A percentile compares a stretch with the other conserved stretches of the same genome.
These are phyloP conservation scores for Echinosophora koreensis DNA, from an alignment of 306 rosid species.

Conservation along the genomic window DNA sequence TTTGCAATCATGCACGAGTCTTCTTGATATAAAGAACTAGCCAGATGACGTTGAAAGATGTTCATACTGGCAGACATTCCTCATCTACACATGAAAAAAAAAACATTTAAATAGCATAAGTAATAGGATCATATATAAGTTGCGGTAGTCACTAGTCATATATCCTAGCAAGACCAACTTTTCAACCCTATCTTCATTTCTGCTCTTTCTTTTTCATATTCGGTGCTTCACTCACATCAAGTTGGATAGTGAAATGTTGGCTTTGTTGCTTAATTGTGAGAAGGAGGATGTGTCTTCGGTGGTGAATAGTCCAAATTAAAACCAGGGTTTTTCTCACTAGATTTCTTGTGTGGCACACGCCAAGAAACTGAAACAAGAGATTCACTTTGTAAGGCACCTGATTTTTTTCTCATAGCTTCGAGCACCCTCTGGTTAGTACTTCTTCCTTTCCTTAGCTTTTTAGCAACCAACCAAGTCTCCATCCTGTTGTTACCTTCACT, in stretches of 20 bases:
- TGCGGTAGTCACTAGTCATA: neutral
- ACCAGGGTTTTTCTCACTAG: slow-evolving; percentile 58
- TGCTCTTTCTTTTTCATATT: neutral
- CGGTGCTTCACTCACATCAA: neutral
- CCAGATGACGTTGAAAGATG: neutral
- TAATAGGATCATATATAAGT: slow-evolving; percentile 4
- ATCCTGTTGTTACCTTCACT: slow-evolving; percentile 36
- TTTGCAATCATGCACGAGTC: neutral
- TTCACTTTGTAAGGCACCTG: slow-evolving; percentile 22
- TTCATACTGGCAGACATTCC: slow-evolving; percentile 28
- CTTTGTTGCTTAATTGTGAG: slow-evolving; percentile 59
- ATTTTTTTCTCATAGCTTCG: slow-evolving; percentile 27
- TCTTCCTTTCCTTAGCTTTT: slow-evolving; percentile 19
- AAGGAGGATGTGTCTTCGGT: slow-evolving; percentile 81
- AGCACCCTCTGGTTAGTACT: slow-evolving; percentile 6
- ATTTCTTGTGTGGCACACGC: slow-evolving; percentile 58
- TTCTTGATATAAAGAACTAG: neutral
- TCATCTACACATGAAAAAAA: neutral
- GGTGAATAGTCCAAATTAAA: slow-evolving; percentile 72
- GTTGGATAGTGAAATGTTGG: neutral
- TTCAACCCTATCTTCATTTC: neutral
- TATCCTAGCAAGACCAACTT: slow-evolving; percentile 26
- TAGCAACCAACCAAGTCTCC: slow-evolving; percentile 17
- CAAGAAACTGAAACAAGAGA: slow-evolving; percentile 57
- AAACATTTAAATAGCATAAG: neutral